Evolutionary conservation across 2,329 filamentous ascomycete species (phyloP).

Genomic region (Aspergillus felis): DNA sequence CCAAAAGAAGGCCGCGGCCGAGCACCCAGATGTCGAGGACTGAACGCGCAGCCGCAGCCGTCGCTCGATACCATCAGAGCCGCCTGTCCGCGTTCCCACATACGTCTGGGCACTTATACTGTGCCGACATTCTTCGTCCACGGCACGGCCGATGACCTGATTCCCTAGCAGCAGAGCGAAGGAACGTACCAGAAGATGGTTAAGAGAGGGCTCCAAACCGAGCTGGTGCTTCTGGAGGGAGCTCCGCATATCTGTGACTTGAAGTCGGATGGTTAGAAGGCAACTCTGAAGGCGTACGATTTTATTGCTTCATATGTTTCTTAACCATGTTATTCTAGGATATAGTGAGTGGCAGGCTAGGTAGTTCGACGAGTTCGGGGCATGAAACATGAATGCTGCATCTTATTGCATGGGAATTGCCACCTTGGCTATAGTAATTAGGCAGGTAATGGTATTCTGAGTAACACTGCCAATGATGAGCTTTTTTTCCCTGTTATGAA

Average conservation of each 20-base stretch:
- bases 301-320: neutral
- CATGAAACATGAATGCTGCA: too few relatives aligned
- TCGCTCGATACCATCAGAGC: constrained; percentile 4
- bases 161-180: constrained; percentile 9
- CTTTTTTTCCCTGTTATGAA: too few relatives aligned
- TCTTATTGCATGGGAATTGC: too few relatives aligned
- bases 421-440: too few relatives aligned
- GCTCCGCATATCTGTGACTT: constrained; percentile 11
- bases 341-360: too few relatives aligned
- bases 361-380: too few relatives aligned
- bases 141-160: constrained; percentile 11
- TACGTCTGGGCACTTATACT: constrained; percentile 6
- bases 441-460: too few relatives aligned
- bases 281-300: neutral
- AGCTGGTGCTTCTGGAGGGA: constrained; percentile 1
- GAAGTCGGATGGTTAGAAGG: neutral
- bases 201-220: neutral
- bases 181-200: constrained; percentile 6
- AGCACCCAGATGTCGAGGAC: neutral
- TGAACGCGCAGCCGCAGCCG: neutral
- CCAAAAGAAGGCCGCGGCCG: neutral
- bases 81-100: constrained; percentile 14
- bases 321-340: too few relatives aligned
- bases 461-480: too few relatives aligned
- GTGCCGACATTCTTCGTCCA: constrained; percentile 14